Evolutionary conservation across 2,329 filamentous ascomycete genomes (phyloP).

Genomic region (Canariomyces notabilis): DNA sequence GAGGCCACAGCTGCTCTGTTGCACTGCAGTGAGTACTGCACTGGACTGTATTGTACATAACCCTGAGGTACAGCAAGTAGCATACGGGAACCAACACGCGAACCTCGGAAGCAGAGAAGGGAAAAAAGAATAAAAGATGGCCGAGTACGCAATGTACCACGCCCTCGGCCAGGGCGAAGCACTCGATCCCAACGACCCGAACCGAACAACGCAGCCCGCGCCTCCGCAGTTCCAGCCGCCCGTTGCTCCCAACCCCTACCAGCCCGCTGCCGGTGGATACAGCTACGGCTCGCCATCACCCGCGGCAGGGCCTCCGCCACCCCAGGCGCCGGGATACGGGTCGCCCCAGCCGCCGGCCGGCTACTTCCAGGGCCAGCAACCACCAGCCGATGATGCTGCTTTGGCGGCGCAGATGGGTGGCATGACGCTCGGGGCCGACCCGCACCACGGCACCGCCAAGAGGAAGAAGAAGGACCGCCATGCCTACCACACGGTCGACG

Average conservation of each 20-base stretch:
- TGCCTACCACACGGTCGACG: constrained; percentile 82
- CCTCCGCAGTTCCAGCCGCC: constrained; percentile 48
- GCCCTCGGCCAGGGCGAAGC: constrained; percentile 46
- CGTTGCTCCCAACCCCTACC: constrained; percentile 49
- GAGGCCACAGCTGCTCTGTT: background rate
- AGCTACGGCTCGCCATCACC: constrained; percentile 30
- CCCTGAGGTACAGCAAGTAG: too few species aligned
- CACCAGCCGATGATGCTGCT: constrained; percentile 39
- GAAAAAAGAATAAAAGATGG: too few species aligned
- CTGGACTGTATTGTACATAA: too few species aligned
- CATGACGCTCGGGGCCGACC: constrained; percentile 56
- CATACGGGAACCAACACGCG: background rate
- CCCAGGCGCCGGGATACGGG: constrained; percentile 30
- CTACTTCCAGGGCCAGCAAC: constrained; percentile 32
- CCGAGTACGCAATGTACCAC: constrained; percentile 48
- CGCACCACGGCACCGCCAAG: constrained; percentile 43
- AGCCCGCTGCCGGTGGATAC: constrained; percentile 40
- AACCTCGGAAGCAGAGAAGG: too few species aligned
- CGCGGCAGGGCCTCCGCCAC: constrained; percentile 17
- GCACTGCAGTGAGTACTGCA: too few species aligned
- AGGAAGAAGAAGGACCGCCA: constrained; percentile 94
- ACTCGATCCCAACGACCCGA: constrained; percentile 47
- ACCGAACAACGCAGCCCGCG: constrained; percentile 39
- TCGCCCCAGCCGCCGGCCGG: constrained; percentile 25
- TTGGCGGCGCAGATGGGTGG: constrained; percentile 72